phyloP scores from a whole-genome alignment of 2,329 filamentous ascomycete species.

The Fusarium drepaniforme region DNA sequence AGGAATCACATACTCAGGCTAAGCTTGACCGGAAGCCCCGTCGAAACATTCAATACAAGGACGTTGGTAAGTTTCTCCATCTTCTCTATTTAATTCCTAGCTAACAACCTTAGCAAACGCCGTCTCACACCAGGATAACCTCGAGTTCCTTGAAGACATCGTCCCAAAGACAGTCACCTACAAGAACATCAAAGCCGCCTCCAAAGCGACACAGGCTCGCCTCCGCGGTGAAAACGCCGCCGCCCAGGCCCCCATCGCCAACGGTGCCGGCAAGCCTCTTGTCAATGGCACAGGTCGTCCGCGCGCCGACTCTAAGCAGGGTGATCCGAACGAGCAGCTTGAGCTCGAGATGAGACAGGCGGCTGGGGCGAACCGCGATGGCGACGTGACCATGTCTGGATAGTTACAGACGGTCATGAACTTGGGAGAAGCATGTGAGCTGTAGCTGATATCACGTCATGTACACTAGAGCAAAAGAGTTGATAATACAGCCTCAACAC shows the following conservation, averaged over 20 bases:
- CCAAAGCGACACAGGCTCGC: constrained; percentile 62
- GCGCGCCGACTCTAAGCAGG: constrained; percentile 43
- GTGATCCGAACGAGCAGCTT: constrained; percentile 66
- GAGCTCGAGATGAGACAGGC: constrained; percentile 67
- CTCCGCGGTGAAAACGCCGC: constrained; percentile 55
- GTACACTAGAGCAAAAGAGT: not conserved
- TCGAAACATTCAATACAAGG: constrained; percentile 95
- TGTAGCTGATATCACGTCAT: not conserved
- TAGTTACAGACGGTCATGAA: constrained; percentile 47
- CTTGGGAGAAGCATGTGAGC: no score
- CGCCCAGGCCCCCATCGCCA: constrained; percentile 43
- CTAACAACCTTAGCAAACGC: constrained; percentile 74
- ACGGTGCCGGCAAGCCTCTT: constrained; percentile 45
- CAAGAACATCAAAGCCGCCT: constrained; percentile 79
- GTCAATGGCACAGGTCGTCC: constrained; percentile 46
- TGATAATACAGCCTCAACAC: not conserved
- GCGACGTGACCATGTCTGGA: constrained; percentile 71
- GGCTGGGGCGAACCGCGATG: constrained; percentile 53
- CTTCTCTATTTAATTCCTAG: not conserved
- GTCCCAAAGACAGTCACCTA: constrained; percentile 88
- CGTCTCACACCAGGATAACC: constrained; percentile 88
- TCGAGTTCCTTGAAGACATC: constrained; percentile 93
- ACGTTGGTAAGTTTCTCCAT: constrained; percentile 73
- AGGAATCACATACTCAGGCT: constrained; percentile 87
- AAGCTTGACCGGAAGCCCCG: constrained; percentile 93